Evolutionary conservation across 2,329 filamentous ascomycete species (phyloP).

Genomic region (Sclerotinia sclerotiorum): DNA sequence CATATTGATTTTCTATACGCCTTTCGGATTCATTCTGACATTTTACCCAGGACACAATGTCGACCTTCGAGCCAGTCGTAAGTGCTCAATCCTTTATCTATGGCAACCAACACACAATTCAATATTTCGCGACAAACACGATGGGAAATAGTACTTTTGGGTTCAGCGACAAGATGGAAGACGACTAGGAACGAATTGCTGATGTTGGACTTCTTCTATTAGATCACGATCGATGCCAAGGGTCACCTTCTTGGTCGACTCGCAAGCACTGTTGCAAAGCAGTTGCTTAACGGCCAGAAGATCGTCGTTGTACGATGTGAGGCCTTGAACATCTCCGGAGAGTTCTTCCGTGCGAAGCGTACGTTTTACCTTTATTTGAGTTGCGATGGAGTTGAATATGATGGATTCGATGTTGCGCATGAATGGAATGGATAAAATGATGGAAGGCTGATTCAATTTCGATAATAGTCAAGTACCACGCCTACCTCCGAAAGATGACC

Average conservation of each 20-base stretch:
- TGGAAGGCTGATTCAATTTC: constrained; percentile 48
- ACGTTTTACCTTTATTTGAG: constrained; percentile 54
- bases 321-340: constrained; percentile 99
- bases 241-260: constrained; percentile 99
- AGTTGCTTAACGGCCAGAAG: constrained; percentile 98
- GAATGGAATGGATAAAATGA: constrained; percentile 22
- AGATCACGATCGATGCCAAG: constrained; percentile 99
- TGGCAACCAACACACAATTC: constrained; percentile 1
- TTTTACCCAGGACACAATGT: constrained; percentile 54
- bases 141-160: constrained; percentile 19
- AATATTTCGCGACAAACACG: constrained; percentile 26
- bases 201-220: constrained; percentile 41
- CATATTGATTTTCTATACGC: constrained; percentile 22
- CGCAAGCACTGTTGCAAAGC: constrained; percentile 97
- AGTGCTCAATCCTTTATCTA: constrained; percentile 46
- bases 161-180: constrained; percentile 25
- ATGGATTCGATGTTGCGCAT: constrained; percentile 27
- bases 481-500: constrained; percentile 99
- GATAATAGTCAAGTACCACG: constrained; percentile 96
- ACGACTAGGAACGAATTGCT: constrained; percentile 30
- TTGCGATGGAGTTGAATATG: constrained; percentile 23
- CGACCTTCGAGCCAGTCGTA: constrained; percentile 69
- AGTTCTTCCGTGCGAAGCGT: constrained; percentile 99
- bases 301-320: constrained; percentile 98
- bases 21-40: constrained; percentile 36